A percentile compares a stretch with the other conserved stretches of the same genome.
These are phyloP conservation scores for Sanghuangporus baumii DNA, from an alignment of 1,284 basidiomycete genomes.

Conservation along the genomic window DNA sequence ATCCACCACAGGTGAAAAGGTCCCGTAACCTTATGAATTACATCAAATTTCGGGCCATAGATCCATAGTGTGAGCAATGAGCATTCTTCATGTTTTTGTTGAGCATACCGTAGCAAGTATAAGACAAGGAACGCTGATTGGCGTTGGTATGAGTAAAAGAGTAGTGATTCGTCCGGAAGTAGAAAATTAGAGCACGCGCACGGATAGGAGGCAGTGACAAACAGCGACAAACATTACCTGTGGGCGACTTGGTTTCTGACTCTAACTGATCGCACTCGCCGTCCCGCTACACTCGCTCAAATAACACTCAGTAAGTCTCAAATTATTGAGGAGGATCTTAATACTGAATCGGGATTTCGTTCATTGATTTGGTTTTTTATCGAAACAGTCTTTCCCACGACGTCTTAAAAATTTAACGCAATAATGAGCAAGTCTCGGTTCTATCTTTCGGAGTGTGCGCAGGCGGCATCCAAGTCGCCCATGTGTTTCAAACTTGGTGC, in stretches of 20 bases:
- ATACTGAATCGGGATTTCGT: not conserved
- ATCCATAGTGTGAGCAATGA: not conserved
- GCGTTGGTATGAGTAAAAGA: not conserved
- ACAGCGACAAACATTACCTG: not conserved
- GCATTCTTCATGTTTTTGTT: not conserved
- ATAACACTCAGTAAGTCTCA: not conserved
- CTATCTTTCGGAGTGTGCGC: slow-evolving; percentile 47
- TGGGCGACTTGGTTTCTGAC: not conserved
- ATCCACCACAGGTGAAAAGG: not conserved
- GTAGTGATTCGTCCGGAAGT: not conserved
- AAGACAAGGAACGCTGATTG: not conserved
- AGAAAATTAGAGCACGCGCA: not conserved
- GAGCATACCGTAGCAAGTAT: not conserved
- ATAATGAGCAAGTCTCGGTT: slow-evolving; percentile 45
- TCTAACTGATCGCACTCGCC: not conserved
- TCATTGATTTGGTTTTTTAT: not conserved
- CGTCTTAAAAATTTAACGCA: not conserved
- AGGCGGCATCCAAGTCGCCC: slow-evolving; percentile 45
- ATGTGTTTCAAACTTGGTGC: slow-evolving; percentile 55
- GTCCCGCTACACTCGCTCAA: not conserved
- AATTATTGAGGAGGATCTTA: not conserved
- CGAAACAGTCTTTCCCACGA: not conserved
- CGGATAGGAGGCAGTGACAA: not conserved
- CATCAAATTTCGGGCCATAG: not conserved
- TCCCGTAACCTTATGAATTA: not conserved